Evolutionary conservation across 78 protist genomes (phyloP).

Genomic region (Dictyostelium capitatum): DNA sequence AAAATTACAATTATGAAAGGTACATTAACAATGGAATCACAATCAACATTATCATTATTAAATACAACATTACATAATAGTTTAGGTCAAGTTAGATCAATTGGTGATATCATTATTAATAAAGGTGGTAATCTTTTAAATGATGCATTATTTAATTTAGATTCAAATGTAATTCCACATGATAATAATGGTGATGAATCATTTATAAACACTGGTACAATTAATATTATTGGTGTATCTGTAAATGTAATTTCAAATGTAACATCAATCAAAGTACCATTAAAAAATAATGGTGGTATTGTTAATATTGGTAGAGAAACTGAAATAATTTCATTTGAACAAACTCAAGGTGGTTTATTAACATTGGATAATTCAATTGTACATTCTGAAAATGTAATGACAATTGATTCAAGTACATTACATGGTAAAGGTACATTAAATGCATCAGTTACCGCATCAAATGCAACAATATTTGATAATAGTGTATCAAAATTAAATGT

Average conservation of each 20-base stretch:
- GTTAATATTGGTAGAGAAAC: neutral
- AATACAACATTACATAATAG: neutral
- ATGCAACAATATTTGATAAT: neutral
- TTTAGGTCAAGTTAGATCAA: neutral
- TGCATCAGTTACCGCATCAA: neutral
- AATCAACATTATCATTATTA: neutral
- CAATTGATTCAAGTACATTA: neutral
- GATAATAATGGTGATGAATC: neutral
- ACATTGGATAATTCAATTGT: neutral
- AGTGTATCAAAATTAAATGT: too few relatives aligned
- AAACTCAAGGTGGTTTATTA: neutral
- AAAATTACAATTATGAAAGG: neutral
- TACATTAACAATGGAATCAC: neutral
- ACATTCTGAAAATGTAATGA: neutral
- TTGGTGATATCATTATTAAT: neutral
- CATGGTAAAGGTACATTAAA: neutral
- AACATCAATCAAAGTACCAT: neutral
- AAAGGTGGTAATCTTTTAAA: neutral
- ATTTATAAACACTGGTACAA: constrained; percentile 4
- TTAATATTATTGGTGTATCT: neutral
- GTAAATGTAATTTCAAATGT: too few relatives aligned
- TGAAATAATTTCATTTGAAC: neutral
- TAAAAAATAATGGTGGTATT: neutral
- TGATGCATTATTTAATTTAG: neutral
- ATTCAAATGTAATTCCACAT: constrained; percentile 5